These are phyloP conservation scores for Nicotiana undulata DNA, from an alignment of 257 asterid genomes.

Conservation along the genomic window DNA sequence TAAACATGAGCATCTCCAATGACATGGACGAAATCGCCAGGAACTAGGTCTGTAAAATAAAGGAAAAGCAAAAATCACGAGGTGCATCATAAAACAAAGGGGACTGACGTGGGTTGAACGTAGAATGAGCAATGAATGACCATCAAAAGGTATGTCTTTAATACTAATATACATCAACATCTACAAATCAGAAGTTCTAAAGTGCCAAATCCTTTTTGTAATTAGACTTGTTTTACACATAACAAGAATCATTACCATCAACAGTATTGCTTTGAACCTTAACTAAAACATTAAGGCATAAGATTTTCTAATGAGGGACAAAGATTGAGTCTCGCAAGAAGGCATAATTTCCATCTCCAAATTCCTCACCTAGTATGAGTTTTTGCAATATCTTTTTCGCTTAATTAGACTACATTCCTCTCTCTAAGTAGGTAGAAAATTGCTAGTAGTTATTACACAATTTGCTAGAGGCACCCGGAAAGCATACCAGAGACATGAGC, in stretches of 20 bases:
- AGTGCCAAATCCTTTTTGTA: not conserved
- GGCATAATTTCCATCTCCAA: not conserved
- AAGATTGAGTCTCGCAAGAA: not conserved
- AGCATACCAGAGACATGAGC: constrained; percentile 43
- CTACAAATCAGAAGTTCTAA: not conserved
- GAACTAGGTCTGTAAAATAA: constrained; percentile 53
- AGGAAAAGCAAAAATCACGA: not conserved
- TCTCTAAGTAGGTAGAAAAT: not conserved
- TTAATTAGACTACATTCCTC: not conserved
- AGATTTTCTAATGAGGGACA: not conserved
- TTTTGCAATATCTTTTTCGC: not conserved
- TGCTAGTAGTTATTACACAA: not conserved
- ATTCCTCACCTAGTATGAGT: not conserved
- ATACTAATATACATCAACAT: not conserved
- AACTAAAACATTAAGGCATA: not conserved
- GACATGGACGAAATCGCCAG: constrained; percentile 83
- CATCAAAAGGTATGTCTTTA: not conserved
- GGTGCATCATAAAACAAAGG: not conserved
- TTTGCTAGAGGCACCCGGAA: not conserved
- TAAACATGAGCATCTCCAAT: constrained; percentile 95
- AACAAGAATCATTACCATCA: not conserved
- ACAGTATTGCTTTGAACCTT: not conserved
- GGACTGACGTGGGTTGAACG: not conserved
- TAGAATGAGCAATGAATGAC: not conserved
- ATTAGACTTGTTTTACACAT: not conserved